Conservation (phyloP, 2,329 filamentous ascomycete species). For the Trichoderma guizhouense region DNA sequence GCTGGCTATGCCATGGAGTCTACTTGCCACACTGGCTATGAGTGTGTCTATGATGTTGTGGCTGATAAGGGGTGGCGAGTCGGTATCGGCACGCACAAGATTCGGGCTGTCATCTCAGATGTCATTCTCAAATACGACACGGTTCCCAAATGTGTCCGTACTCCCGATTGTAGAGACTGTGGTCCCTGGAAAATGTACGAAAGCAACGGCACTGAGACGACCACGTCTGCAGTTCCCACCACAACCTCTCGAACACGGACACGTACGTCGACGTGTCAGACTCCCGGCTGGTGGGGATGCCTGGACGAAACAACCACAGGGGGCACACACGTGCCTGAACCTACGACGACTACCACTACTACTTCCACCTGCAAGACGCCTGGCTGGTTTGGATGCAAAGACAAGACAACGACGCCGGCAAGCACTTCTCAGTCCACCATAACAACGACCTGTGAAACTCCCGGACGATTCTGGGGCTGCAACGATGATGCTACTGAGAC, state of each 20-base stretch:
- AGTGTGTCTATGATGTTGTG: constrained; percentile 92
- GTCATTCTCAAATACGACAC: constrained; percentile 80
- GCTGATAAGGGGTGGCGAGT: constrained; percentile 89
- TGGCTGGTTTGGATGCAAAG: constrained; percentile 66
- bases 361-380: constrained; percentile 59
- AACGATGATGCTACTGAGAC: constrained; percentile 21
- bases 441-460: constrained; percentile 45
- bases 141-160: constrained; percentile 72
- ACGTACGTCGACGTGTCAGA: constrained; percentile 82
- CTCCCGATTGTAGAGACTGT: constrained; percentile 83
- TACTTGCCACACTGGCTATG: constrained; percentile 81
- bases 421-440: constrained; percentile 21
- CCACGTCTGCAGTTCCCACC: constrained; percentile 58
- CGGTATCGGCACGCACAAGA: constrained; percentile 86
- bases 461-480: constrained; percentile 57
- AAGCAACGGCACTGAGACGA: constrained; percentile 80
- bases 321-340: constrained; percentile 30
- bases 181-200: constrained; percentile 92
- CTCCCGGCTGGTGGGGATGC: constrained; percentile 89
- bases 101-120: constrained; percentile 81
- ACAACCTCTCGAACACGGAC: constrained; percentile 66
- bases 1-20: constrained; percentile 93
- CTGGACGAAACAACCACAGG: constrained; percentile 56
- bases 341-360: constrained; percentile 42
- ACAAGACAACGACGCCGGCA: constrained; percentile 29